Evolutionary conservation across 164 flowering plant genomes (phyloP).

Genomic region (Malania oleifera): DNA sequence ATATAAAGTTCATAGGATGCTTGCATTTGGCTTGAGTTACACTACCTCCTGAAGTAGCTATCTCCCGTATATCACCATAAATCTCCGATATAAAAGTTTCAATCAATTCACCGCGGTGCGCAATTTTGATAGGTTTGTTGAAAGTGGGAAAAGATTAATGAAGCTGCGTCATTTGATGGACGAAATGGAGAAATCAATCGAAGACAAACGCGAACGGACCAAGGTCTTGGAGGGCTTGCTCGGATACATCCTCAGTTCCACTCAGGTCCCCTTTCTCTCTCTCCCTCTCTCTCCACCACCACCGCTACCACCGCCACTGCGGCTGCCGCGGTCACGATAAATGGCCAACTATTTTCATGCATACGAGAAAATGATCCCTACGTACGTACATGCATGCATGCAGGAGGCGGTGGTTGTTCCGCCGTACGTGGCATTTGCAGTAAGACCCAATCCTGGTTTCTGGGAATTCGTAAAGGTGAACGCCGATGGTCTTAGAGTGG

Average conservation of each 20-base stretch:
- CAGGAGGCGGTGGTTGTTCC: constrained; percentile 6
- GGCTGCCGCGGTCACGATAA: no score
- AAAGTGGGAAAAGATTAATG: neutral
- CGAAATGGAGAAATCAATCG: neutral
- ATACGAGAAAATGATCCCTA: no score
- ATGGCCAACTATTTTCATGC: no score
- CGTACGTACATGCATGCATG: no score
- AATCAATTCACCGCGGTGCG: no score
- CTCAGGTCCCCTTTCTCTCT: neutral
- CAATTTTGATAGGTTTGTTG: neutral
- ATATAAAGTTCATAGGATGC: no score
- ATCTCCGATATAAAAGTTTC: no score
- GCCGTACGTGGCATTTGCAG: neutral
- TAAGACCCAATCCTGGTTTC: constrained; percentile 1
- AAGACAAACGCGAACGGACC: neutral
- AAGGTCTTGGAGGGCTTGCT: constrained; percentile 1
- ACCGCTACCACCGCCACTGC: no score
- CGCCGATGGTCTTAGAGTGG: neutral
- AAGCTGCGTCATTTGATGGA: neutral
- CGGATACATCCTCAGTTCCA: neutral
- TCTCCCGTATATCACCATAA: no score
- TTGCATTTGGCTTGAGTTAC: no score
- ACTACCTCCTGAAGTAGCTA: no score
- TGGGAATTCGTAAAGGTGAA: constrained; percentile 1
- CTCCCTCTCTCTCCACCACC: neutral